Evolutionary conservation across 106 monocot species (phyloP).

Genomic region (Allium cepa): DNA sequence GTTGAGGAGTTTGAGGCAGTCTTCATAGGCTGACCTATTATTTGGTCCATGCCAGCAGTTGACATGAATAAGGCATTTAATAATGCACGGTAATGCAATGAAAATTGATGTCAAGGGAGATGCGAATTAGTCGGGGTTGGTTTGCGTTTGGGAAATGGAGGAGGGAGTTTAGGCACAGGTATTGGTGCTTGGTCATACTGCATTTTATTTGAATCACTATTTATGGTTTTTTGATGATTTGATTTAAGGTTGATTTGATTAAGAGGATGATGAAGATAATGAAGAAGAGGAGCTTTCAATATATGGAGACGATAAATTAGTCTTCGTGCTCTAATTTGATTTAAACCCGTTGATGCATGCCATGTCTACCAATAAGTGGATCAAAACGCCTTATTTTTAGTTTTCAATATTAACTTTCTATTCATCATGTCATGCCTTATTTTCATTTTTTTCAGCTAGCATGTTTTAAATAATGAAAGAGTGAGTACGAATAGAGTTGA

Average conservation of each 20-base stretch:
- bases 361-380: too few species aligned
- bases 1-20: slow-evolving; percentile 85
- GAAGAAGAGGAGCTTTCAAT: slow-evolving; percentile 14
- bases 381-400: too few species aligned
- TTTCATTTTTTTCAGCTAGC: too few species aligned
- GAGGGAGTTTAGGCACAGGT: slow-evolving; percentile 53
- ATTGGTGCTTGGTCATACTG: slow-evolving; percentile 38
- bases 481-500: too few species aligned
- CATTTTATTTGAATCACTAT: slow-evolving; percentile 43
- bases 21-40: slow-evolving; percentile 57
- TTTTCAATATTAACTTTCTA: too few species aligned
- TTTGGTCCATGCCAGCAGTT: slow-evolving; percentile 28
- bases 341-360: too few species aligned
- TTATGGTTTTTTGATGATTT: slow-evolving; percentile 10
- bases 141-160: slow-evolving; percentile 45
- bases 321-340: too few species aligned
- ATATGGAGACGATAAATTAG: too few species aligned
- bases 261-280: slow-evolving; percentile 14
- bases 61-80: slow-evolving; percentile 41
- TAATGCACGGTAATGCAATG: slow-evolving; percentile 45
- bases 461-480: too few species aligned
- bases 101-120: slow-evolving; percentile 75
- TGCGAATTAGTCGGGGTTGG: slow-evolving; percentile 47
- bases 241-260: neutral
- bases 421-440: too few species aligned